Evolutionary conservation across 2,329 filamentous ascomycete genomes (phyloP), one percentile per base, ranked within the genome.

Genomic region (Sporothrix brunneoviolacea): DNA sequence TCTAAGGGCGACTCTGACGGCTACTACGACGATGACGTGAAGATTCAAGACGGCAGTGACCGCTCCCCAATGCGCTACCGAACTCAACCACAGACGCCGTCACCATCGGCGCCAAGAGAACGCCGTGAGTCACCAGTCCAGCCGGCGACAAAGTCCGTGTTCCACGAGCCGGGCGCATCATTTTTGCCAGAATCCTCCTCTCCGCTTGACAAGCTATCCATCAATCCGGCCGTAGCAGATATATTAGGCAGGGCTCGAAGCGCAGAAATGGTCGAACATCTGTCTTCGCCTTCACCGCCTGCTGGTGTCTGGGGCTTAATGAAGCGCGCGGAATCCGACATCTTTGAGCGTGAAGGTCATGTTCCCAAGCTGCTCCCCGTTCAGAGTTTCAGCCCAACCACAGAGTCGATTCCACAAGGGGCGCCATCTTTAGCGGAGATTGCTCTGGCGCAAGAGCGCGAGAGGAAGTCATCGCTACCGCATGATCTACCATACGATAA

Each of bases 401-500:
- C 48, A 39, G 55, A 60, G 42, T 53, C 57, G 3, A 41, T 28
- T 1, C 38, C 50, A 8, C 30, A 24, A 16, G 32, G 38, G 39
- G 13, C 8, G 33, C 36, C 48, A 19, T 40, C 36, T 36, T 32
- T 46, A 19, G n/a, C 28, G 16, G 44, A 49, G 39, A 22, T 38
- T 30, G 21, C 39, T 44, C 57, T 67, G 27, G 63, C 62, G 2
- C 66, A 66, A 15, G 64, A 63, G 39, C 66, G 67, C 47, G 50
- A 62, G 19, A 65, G 45, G 67, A 64, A 44, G 60, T 61, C 47
- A 54, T 70, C 19, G 57, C 62, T 51, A 15, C 39, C 38, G 4
- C 68, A 70, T 43, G 68, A 70, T 2, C 61, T 61, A 36, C 65
- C 67, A 8, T 67, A 67, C 39, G 67, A 66, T 43, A 58, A 67